phyloP scores from a whole-genome alignment of 345 rosid genomes.

The Gossypium stocksii region DNA sequence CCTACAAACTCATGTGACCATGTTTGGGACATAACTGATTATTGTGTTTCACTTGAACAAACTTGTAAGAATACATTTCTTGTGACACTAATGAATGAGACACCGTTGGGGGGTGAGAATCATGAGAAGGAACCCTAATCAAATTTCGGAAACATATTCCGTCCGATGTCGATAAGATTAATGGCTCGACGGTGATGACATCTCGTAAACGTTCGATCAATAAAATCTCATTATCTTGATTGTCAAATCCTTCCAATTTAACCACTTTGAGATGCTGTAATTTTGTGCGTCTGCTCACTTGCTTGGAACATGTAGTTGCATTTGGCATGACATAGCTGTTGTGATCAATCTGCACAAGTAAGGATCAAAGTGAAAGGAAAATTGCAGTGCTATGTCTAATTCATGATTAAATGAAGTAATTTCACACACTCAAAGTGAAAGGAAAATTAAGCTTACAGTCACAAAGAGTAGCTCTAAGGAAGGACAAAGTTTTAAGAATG shows the following conservation, averaged over 20 bases:
- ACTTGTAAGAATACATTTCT: slow-evolving; percentile 1
- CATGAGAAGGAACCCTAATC: background rate
- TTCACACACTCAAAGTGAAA: background rate
- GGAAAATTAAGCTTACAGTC: slow-evolving; percentile 34
- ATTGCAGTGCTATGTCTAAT: too few relatives aligned
- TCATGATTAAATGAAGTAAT: too few relatives aligned
- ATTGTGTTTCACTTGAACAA: slow-evolving; percentile 11
- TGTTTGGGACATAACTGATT: slow-evolving; percentile 21
- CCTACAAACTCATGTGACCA: slow-evolving; percentile 25
- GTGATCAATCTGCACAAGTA: slow-evolving; percentile 42
- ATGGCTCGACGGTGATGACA: slow-evolving; percentile 21
- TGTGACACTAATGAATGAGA: background rate
- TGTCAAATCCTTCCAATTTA: slow-evolving; percentile 42
- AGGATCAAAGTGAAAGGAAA: background rate
- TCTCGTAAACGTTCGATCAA: slow-evolving; percentile 30
- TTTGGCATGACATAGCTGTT: slow-evolving; percentile 15
- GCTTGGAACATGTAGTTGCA: background rate
- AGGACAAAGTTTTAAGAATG: too few relatives aligned
- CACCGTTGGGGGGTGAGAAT: background rate
- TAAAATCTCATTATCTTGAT: slow-evolving; percentile 21
- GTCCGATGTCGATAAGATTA: slow-evolving; percentile 24
- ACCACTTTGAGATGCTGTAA: slow-evolving; percentile 32
- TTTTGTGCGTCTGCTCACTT: slow-evolving; percentile 29
- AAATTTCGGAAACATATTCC: slow-evolving; percentile 18
- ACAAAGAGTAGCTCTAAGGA: slow-evolving; percentile 24